Evolutionary conservation across 164 flowering plant species (phyloP).

Genomic region (Aristolochia californica): DNA sequence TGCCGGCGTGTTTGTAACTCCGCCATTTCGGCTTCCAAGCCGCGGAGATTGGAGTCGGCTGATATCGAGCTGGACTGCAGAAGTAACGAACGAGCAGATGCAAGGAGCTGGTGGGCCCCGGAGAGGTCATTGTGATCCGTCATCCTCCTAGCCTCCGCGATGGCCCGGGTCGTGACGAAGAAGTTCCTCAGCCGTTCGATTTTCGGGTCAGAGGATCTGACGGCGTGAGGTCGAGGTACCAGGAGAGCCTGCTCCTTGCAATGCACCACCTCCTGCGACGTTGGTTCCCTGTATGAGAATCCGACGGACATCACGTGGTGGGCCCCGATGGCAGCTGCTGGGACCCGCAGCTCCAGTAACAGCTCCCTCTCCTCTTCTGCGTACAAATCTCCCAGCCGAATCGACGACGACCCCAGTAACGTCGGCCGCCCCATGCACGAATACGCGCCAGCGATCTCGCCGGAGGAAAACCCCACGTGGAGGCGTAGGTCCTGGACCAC

Average conservation of each 20-base stretch:
- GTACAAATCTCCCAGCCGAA: slow-evolving; percentile 71
- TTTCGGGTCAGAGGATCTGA: slow-evolving; percentile 36
- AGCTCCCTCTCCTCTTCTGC: slow-evolving; percentile 85
- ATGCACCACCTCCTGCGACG: slow-evolving; percentile 34
- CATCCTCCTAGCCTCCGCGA: slow-evolving; percentile 67
- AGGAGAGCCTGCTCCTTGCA: slow-evolving; percentile 39
- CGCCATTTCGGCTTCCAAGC: slow-evolving; percentile 58
- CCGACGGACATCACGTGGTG: slow-evolving; percentile 57
- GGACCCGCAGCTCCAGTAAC: slow-evolving; percentile 60
- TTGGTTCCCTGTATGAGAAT: slow-evolving; percentile 59
- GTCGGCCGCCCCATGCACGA: slow-evolving; percentile 39
- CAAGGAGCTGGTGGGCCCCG: slow-evolving; percentile 52
- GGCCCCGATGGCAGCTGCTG: slow-evolving; percentile 23
- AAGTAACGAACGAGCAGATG: slow-evolving; percentile 59
- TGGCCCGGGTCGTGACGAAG: slow-evolving; percentile 53
- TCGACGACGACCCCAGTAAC: slow-evolving; percentile 27
- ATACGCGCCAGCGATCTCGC: slow-evolving; percentile 65
- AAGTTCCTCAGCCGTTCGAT: slow-evolving; percentile 54
- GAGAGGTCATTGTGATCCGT: slow-evolving; percentile 38
- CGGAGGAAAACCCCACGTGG: slow-evolving; percentile 46
- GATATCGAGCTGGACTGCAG: slow-evolving; percentile 30
- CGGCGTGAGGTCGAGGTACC: slow-evolving; percentile 43
- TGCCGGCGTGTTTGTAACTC: slow-evolving; percentile 45
- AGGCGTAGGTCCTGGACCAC: slow-evolving; percentile 70
- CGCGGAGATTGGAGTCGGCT: slow-evolving; percentile 38